Base-by-base conservation (phyloP, 1,284 basidiomycete genomes). In the Heterobasidion parviporum region DNA sequence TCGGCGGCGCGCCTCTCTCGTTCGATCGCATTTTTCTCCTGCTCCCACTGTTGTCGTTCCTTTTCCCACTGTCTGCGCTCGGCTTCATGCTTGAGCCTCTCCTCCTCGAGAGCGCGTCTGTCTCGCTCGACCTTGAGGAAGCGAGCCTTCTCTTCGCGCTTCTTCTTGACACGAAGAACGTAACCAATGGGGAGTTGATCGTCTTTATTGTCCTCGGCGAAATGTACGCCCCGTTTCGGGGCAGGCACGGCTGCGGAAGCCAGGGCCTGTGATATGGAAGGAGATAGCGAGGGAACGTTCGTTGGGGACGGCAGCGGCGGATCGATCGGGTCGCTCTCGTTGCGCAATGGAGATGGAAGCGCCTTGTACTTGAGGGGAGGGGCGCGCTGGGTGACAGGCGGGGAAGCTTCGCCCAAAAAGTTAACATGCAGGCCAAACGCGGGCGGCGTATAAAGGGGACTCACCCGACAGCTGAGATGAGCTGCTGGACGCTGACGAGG, bases 171-270 rank as follows among this genome's bases (percentile, higher is more conserved):
- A 52, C 85, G 82, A 63, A 86, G 70, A 41, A 84, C 77, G 64
- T 89, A 82, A 20, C 79, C 81, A 43, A 88, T 71, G 0, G 87
- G 88, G 60, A 87, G 74, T 52, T 74, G 72, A 61, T 88, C 86
- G 34, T 86, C 83, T 61, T 81, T 85, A 59, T 70, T 67, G 55
- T 79, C 77, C 61, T 85, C 82, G 33, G 77, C 82, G 60, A 89
- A 89, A 32, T 83, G 80, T 6, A 89, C 87, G n/a, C 80, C 82
- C 51, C 77, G 78, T 67, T 78, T 83, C 41, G 76, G 67, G 36
- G 45, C 32, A 16, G 53, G 52, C 18, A 43, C n/a, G 7, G 45
- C 33, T 1, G 60, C 33, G 36, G 52, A 16, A 10, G 32, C 38
- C 7, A n/a, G 38, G 38, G n/a, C 38, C 38, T 7, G 47, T 14